These are phyloP conservation scores for Dactylellina parvicollis DNA, from an alignment of 2,329 filamentous ascomycete species.

Conservation along the genomic window DNA sequence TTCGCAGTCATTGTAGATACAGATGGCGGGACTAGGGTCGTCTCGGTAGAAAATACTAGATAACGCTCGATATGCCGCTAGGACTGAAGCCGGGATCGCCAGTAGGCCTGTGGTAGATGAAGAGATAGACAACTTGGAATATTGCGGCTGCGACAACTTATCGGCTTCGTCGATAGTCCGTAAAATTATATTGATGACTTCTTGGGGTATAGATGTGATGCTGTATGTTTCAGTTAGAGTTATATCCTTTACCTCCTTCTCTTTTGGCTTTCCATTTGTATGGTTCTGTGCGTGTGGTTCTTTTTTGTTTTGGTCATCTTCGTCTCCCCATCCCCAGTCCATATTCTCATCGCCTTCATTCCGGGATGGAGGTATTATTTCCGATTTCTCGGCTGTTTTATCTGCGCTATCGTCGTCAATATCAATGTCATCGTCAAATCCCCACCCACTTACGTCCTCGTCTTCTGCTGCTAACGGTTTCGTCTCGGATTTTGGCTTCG, in stretches of 20 bases:
- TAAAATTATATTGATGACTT: slow-evolving; percentile 74
- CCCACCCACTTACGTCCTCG: slow-evolving; percentile 66
- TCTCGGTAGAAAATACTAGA: slow-evolving; percentile 77
- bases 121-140: slow-evolving; percentile 68
- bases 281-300: slow-evolving; percentile 55
- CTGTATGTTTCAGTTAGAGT: slow-evolving; percentile 86
- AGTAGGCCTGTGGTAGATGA: slow-evolving; percentile 76
- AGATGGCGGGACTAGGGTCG: slow-evolving; percentile 73
- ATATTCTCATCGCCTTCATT: slow-evolving; percentile 64
- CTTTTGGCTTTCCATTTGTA: slow-evolving; percentile 55
- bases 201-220: slow-evolving; percentile 85
- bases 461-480: slow-evolving; percentile 55
- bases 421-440: slow-evolving; percentile 62
- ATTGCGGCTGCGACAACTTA: slow-evolving; percentile 58
- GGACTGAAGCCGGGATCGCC: slow-evolving; percentile 74
- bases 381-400: not conserved
- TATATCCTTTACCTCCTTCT: slow-evolving; percentile 66
- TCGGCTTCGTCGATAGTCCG: slow-evolving; percentile 70
- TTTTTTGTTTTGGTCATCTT: slow-evolving; percentile 66
- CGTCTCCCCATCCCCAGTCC: slow-evolving; percentile 88
- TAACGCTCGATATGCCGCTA: slow-evolving; percentile 82
- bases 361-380: slow-evolving; percentile 20
- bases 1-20: slow-evolving; percentile 73
- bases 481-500: slow-evolving; percentile 49
- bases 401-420: slow-evolving; percentile 59